Evolutionary conservation across 345 rosid species (phyloP).

Genomic region (Ailanthus altissimus): DNA sequence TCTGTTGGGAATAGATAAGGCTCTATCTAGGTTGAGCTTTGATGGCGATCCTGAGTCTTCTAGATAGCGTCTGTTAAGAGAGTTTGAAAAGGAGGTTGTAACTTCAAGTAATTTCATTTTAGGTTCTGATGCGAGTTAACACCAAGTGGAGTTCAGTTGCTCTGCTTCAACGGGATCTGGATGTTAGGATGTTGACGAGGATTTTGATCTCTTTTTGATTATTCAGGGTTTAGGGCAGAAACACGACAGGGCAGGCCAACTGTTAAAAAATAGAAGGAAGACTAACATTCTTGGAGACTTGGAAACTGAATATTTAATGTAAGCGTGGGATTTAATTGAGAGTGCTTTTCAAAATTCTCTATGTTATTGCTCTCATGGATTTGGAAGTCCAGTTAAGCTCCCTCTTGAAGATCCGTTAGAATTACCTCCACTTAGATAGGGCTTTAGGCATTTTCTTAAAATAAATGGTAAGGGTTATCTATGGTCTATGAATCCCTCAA

Average conservation of each 20-base stretch:
- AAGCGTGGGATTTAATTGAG: constrained; percentile 60
- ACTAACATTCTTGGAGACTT: constrained; percentile 60
- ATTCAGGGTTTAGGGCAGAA: constrained; percentile 42
- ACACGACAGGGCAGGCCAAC: constrained; percentile 30
- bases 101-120: constrained; percentile 48
- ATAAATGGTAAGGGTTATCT: constrained; percentile 56
- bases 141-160: constrained; percentile 26
- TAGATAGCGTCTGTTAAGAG: constrained; percentile 65
- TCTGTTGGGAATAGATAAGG: constrained; percentile 55
- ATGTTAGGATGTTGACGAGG: constrained; percentile 32
- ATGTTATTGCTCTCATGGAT: constrained; percentile 51
- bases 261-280: constrained; percentile 48
- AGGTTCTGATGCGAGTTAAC: constrained; percentile 37
- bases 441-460: constrained; percentile 45
- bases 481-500: constrained; percentile 55
- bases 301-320: constrained; percentile 70
- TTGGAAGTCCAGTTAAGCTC: constrained; percentile 83
- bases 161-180: constrained; percentile 21
- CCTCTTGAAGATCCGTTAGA: constrained; percentile 34
- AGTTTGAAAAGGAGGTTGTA: constrained; percentile 73
- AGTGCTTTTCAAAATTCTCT: constrained; percentile 49
- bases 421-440: constrained; percentile 51
- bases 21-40: constrained; percentile 39
- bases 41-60: constrained; percentile 74
- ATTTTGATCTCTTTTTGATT: constrained; percentile 41